phyloP scores from a whole-genome alignment of 129 eudicot genomes.

The Centrapalus pauciflorus region DNA sequence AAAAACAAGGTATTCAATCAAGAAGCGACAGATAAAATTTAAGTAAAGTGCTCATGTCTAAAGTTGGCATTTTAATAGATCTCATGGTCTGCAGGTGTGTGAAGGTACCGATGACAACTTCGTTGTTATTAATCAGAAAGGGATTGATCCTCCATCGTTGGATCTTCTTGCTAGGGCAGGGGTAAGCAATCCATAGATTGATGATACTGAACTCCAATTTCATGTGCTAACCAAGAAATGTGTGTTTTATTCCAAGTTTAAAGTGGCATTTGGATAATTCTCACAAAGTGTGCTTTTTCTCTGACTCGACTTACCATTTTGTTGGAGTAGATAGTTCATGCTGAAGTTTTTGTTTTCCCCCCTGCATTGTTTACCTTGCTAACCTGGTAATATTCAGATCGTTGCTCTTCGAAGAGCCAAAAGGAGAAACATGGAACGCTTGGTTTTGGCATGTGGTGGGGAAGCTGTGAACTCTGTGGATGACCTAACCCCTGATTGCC shows the following conservation, averaged over 20 bases:
- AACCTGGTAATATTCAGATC: conserved; percentile 41
- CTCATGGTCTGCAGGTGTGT: conserved; percentile 57
- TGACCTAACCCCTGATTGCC: conserved; percentile 72
- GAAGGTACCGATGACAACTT: conserved; percentile 64
- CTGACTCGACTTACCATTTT: background rate
- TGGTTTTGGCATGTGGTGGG: conserved; percentile 91
- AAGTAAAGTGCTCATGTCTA: background rate
- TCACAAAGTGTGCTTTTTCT: background rate
- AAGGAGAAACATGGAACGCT: conserved; percentile 87
- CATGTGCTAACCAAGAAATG: background rate
- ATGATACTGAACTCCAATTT: background rate
- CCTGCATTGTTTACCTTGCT: conserved; percentile 4
- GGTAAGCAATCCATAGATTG: conserved; percentile 39
- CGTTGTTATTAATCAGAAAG: conserved; percentile 89
- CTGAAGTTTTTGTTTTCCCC: background rate
- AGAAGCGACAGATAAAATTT: background rate
- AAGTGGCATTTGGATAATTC: background rate
- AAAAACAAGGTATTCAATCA: conserved; percentile 60
- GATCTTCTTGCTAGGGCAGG: conserved; percentile 90
- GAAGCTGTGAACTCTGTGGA: conserved; percentile 95
- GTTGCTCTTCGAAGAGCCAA: conserved; percentile 90
- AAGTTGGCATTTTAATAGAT: background rate
- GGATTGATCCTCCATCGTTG: conserved; percentile 92
- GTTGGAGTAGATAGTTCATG: background rate
- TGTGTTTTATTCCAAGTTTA: background rate